phyloP scores from a whole-genome alignment of 2,329 filamentous ascomycete genomes.

The Fusarium sp. region DNA sequence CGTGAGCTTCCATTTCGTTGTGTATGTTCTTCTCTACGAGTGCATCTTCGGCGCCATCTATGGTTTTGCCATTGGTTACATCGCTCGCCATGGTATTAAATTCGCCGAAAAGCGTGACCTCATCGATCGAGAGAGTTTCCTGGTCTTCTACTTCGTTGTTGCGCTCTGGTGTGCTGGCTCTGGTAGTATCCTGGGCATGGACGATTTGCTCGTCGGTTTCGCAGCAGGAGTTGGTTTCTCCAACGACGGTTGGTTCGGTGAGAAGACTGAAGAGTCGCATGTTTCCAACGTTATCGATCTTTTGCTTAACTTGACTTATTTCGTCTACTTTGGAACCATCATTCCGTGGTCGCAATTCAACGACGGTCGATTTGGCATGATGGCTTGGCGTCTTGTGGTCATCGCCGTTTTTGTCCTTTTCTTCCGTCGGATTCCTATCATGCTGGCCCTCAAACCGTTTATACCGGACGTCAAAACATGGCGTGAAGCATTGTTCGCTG shows the following conservation, averaged over 20 bases:
- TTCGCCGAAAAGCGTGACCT: slow-evolving; percentile 84
- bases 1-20: slow-evolving; percentile 88
- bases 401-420: slow-evolving; percentile 94
- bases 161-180: slow-evolving; percentile 96
- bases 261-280: slow-evolving; percentile 98
- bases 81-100: slow-evolving; percentile 90
- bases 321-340: slow-evolving; percentile 97
- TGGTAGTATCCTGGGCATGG: slow-evolving; percentile 88
- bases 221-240: slow-evolving; percentile 98
- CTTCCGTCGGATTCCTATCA: slow-evolving; percentile 95
- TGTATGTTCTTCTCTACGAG: slow-evolving; percentile 91
- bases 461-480: slow-evolving; percentile 99
- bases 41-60: slow-evolving; percentile 93
- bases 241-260: slow-evolving; percentile 98
- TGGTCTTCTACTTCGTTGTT: slow-evolving; percentile 98
- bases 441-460: slow-evolving; percentile 89
- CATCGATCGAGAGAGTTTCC: slow-evolving; percentile 95
- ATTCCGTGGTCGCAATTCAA: slow-evolving; percentile 97
- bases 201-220: slow-evolving; percentile 95
- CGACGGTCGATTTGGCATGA: slow-evolving; percentile 75
- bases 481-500: slow-evolving; percentile 95
- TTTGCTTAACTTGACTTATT: slow-evolving; percentile 96
- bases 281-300: slow-evolving; percentile 99
- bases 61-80: slow-evolving; percentile 88
- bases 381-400: slow-evolving; percentile 91